phyloP scores from a whole-genome alignment of 805 yeast species.

The Ascoidea asiatica region DNA sequence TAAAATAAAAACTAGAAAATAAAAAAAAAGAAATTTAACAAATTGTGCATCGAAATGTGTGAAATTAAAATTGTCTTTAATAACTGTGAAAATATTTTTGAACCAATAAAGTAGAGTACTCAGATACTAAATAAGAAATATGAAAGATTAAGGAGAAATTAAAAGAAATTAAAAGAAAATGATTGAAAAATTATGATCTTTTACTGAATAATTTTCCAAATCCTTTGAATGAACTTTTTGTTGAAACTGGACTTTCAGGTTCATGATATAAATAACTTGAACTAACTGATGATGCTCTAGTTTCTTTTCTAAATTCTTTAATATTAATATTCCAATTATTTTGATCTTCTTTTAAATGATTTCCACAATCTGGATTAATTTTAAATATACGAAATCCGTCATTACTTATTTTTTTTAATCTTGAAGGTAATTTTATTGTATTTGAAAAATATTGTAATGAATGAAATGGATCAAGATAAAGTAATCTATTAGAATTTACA shows the following conservation, averaged over 20 bases:
- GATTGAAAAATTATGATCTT: too few relatives aligned
- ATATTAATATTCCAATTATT: too few relatives aligned
- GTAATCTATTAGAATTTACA: too few relatives aligned
- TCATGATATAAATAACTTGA: conserved; percentile 8
- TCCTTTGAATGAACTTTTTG: neutral
- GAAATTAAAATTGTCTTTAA: neutral
- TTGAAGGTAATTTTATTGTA: neutral
- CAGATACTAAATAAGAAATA: conserved; percentile 7
- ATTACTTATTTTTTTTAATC: conserved; percentile 4
- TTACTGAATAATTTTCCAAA: neutral
- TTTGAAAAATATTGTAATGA: neutral
- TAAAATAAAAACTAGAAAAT: neutral
- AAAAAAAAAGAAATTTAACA: conserved; percentile 1
- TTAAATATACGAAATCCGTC: conserved; percentile 7
- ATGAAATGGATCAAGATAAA: neutral
- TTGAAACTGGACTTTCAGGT: conserved; percentile 5
- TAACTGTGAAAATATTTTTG: neutral
- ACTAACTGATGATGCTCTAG: neutral
- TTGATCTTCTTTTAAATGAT: neutral
- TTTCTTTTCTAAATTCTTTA: neutral
- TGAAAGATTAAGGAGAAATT: conserved; percentile 6
- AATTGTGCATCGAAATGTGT: neutral
- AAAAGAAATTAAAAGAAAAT: conserved; percentile 1
- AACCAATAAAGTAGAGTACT: neutral
- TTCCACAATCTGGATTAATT: conserved; percentile 2